A percentile compares a stretch with the other conserved stretches of the same genome.
phyloP scores from a whole-genome alignment of 805 yeast species.

The Scheffersomyces spartinae region DNA sequence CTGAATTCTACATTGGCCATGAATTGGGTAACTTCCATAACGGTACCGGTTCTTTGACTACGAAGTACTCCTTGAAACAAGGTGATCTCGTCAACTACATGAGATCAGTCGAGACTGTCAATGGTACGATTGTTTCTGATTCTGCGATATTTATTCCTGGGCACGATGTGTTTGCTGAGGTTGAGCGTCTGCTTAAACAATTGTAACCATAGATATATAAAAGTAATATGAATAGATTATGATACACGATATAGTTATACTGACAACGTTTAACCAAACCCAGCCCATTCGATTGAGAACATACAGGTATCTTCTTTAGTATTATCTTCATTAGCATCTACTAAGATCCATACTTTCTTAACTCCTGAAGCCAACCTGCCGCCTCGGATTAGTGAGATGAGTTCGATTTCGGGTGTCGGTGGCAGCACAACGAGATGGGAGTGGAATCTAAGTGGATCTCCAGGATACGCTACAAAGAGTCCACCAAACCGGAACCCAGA shows the following conservation, averaged over 20 bases:
- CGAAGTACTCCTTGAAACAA: slow-evolving; percentile 14
- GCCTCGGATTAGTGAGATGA: slow-evolving; percentile 60
- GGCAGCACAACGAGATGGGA: slow-evolving; percentile 66
- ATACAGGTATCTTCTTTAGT: slow-evolving; percentile 20
- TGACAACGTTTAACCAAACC: slow-evolving; percentile 79
- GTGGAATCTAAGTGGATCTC: slow-evolving; percentile 86
- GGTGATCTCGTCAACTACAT: slow-evolving; percentile 12
- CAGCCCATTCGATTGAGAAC: slow-evolving; percentile 92
- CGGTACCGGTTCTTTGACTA: slow-evolving; percentile 27
- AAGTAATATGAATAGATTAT: no score
- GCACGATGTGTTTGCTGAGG: no score
- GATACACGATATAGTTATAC: no score
- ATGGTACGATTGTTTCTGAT: slow-evolving; percentile 16
- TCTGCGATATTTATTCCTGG: no score
- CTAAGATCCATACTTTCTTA: slow-evolving; percentile 68
- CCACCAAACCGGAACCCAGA: slow-evolving; percentile 95
- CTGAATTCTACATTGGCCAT: slow-evolving; percentile 30
- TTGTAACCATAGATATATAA: no score
- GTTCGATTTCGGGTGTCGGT: slow-evolving; percentile 40
- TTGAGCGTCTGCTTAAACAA: no score
- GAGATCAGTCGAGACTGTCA: slow-evolving; percentile 21
- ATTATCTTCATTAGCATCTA: slow-evolving; percentile 19
- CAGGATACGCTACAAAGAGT: slow-evolving; percentile 81
- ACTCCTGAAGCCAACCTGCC: slow-evolving; percentile 91
- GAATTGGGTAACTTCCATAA: slow-evolving; percentile 35